A percentile compares a stretch with the other conserved stretches of the same genome.
phyloP scores from a whole-genome alignment of 805 yeast species.

The Ogataea saltuana region DNA sequence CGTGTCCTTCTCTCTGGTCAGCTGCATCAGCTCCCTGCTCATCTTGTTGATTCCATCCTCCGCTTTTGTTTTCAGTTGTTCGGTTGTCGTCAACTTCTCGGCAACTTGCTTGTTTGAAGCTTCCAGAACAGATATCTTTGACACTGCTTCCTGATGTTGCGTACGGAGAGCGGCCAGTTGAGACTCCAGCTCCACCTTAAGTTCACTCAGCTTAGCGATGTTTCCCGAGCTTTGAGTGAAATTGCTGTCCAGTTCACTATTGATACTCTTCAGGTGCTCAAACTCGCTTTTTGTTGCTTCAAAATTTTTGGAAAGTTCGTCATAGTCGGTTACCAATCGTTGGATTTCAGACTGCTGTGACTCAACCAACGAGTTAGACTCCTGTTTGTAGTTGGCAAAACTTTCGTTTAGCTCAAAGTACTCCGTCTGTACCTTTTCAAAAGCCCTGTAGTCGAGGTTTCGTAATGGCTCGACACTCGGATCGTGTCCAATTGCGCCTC shows the following conservation, averaged over 20 bases:
- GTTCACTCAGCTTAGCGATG: constrained; percentile 26
- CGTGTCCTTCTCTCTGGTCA: constrained; percentile 59
- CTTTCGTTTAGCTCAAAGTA: constrained; percentile 22
- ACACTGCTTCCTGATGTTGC: constrained; percentile 24
- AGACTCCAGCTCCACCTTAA: constrained; percentile 36
- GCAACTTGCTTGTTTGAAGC: constrained; percentile 30
- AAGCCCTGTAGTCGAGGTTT: constrained; percentile 62
- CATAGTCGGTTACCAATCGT: constrained; percentile 29
- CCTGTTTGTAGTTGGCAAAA: constrained; percentile 22
- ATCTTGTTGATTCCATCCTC: constrained; percentile 89
- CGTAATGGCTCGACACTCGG: constrained; percentile 73
- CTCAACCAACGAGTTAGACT: constrained; percentile 17
- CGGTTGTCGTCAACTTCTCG: constrained; percentile 32
- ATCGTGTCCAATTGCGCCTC: constrained; percentile 68
- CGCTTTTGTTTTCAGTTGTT: constrained; percentile 46
- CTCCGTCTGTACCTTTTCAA: constrained; percentile 45
- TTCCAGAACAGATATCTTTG: constrained; percentile 25
- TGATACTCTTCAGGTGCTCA: constrained; percentile 34
- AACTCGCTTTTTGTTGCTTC: constrained; percentile 31
- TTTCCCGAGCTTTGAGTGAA: constrained; percentile 29
- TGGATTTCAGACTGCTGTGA: constrained; percentile 28
- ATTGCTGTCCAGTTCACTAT: constrained; percentile 27
- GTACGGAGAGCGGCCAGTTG: constrained; percentile 27
- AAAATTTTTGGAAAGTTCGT: constrained; percentile 35
- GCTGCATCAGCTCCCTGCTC: constrained; percentile 75